Percentiles rank a stretch among this genome's conserved stretches.
Evolutionary conservation across 2,329 filamentous ascomycete genomes (phyloP).

Genomic region (Fusarium buxicola): DNA sequence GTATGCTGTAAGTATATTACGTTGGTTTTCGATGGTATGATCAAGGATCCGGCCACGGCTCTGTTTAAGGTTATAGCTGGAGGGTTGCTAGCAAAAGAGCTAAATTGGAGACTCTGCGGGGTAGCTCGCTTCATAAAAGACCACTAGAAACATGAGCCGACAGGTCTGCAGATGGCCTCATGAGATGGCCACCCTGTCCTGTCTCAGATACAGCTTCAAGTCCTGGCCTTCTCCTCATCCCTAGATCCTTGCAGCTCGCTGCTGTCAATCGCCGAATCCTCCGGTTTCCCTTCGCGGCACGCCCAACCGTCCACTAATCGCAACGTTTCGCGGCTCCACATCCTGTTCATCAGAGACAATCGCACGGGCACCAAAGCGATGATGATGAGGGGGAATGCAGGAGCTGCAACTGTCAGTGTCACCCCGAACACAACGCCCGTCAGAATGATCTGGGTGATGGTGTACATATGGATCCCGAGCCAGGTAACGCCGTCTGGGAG

Average conservation of each 20-base stretch:
- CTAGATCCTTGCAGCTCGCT: slow-evolving; percentile 19
- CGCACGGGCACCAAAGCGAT: slow-evolving; percentile 73
- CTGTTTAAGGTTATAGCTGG: neutral
- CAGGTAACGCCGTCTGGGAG: slow-evolving; percentile 61
- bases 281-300: slow-evolving; percentile 64
- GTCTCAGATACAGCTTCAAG: slow-evolving; percentile 12
- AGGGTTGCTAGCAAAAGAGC: neutral
- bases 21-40: neutral
- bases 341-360: slow-evolving; percentile 67
- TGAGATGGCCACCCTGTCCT: neutral
- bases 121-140: slow-evolving; percentile 46
- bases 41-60: neutral
- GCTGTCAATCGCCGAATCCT: slow-evolving; percentile 53
- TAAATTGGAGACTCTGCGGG: slow-evolving; percentile 18
- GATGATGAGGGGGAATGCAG: slow-evolving; percentile 72
- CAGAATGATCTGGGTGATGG: slow-evolving; percentile 66
- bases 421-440: slow-evolving; percentile 72
- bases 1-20: neutral
- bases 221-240: slow-evolving; percentile 48
- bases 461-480: slow-evolving; percentile 68
- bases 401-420: slow-evolving; percentile 71
- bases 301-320: slow-evolving; percentile 59
- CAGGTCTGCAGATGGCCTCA: neutral
- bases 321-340: slow-evolving; percentile 70
- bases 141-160: slow-evolving; percentile 36